Base-by-base conservation (phyloP, 352 stramenopile genomes). In the Phytophthora syringae region DNA sequence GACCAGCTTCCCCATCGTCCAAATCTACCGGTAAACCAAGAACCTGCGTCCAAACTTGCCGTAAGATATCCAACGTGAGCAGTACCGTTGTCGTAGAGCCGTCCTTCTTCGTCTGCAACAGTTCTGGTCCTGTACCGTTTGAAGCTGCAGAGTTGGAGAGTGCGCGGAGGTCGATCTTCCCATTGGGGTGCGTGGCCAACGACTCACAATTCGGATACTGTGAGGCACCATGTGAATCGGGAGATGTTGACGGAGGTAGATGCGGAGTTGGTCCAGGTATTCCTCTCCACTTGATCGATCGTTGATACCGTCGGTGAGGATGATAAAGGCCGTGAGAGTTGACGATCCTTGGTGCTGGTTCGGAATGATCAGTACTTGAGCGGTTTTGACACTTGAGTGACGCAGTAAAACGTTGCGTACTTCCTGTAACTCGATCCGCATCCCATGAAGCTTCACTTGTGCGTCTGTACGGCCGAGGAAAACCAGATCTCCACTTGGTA, bases 391-490 rank as follows among this genome's bases (percentile, higher is more conserved):
- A 0, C 27, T 32, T 12, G 44, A 7, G 27, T 84, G 65, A 9
- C 72, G 58, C 5, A 89, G 50, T 15, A 94, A 52, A 25, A 83
- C 71, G 18, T 86, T 85, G 7, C 89, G 81, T 15, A 95, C 80
- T 70, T 95, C 86, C 10, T 90, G 81, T 4, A 94, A 64, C 62
- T 96, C 88, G 18, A 96, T 86, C 2, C 88, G 84, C 68, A 92
- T 92, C 12, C 86, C 88, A 18, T 86, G 79, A 2, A 91, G 79
- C 55, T 96, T 96, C 27, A 95, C 84, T 54, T 94, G 88, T 3
- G 79, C 67, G 57, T 96, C 88, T 1, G 80, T 80, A 16, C 88
- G 72, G 9, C 86, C 84, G 3, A 93, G 56, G 36, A 93, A 92
- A 11, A 91, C 63, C 16, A 94, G 56, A 43, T 82, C 67, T 1